These are phyloP conservation scores for Dactylellina cionopaga DNA, from an alignment of 2,329 filamentous ascomycete genomes.

Conservation along the genomic window DNA sequence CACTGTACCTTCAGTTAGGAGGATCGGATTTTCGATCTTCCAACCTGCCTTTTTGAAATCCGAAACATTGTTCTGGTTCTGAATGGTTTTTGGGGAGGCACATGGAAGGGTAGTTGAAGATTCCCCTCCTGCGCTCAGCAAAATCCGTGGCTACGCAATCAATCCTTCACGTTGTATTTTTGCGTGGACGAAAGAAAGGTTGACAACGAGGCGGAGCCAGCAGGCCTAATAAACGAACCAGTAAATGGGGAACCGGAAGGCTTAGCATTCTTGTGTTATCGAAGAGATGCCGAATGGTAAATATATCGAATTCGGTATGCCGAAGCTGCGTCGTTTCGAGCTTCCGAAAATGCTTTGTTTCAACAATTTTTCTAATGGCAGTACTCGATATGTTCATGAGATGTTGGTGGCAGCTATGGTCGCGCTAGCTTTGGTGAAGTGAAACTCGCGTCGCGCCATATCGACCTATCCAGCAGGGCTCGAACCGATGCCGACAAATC, in stretches of 20 bases:
- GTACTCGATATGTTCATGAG: too few relatives aligned
- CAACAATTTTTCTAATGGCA: too few relatives aligned
- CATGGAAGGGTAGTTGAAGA: neutral
- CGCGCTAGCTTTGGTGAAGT: too few relatives aligned
- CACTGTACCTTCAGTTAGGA: too few relatives aligned
- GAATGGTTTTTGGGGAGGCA: neutral
- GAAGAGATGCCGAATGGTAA: neutral
- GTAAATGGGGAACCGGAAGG: conserved; percentile 5
- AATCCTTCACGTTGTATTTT: conserved; percentile 37
- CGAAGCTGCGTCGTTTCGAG: neutral
- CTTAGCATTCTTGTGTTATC: neutral
- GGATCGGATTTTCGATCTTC: too few relatives aligned
- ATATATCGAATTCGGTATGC: neutral
- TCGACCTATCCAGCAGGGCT: too few relatives aligned
- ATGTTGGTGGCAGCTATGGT: too few relatives aligned
- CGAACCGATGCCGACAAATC: too few relatives aligned
- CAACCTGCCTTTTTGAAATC: conserved; percentile 12
- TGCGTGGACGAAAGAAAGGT: conserved; percentile 21
- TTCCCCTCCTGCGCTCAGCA: too few relatives aligned
- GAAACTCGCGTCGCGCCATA: too few relatives aligned
- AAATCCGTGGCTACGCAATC: too few relatives aligned
- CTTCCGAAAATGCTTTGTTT: too few relatives aligned
- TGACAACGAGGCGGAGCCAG: conserved; percentile 31
- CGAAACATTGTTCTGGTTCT: neutral
- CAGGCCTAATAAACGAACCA: conserved; percentile 1